These are phyloP conservation scores for Irpex sp. DNA, from an alignment of 1,284 basidiomycete species.

Conservation along the genomic window DNA sequence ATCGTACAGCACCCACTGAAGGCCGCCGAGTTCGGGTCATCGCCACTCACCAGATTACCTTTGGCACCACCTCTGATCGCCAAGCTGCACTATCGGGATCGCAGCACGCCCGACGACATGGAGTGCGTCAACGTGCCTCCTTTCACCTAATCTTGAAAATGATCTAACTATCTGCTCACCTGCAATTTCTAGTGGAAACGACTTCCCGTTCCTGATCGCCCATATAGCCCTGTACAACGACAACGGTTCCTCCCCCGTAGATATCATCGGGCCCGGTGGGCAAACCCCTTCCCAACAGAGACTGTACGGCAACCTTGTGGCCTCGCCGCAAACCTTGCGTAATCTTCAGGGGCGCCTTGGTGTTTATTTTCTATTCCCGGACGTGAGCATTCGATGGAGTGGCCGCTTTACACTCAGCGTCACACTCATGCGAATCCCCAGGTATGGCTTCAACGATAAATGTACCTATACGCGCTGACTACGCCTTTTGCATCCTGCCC, in stretches of 20 bases:
- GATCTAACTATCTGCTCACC: constrained; percentile 1
- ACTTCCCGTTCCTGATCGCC: constrained; percentile 78
- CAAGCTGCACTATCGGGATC: constrained; percentile 69
- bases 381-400: constrained; percentile 75
- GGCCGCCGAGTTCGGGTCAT: constrained; percentile 73
- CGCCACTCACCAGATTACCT: constrained; percentile 73
- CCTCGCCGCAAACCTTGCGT: constrained; percentile 71
- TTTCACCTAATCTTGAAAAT: constrained; percentile 16
- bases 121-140: constrained; percentile 47
- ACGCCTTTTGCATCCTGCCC: background rate
- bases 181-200: constrained; percentile 51
- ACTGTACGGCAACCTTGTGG: constrained; percentile 81
- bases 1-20: constrained; percentile 76
- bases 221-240: constrained; percentile 67
- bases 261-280: constrained; percentile 46
- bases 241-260: constrained; percentile 52
- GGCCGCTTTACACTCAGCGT: constrained; percentile 76
- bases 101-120: constrained; percentile 55
- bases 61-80: constrained; percentile 77
- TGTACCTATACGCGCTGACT: background rate
- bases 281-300: constrained; percentile 47
- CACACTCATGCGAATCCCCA: constrained; percentile 68
- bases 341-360: constrained; percentile 74
- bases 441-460: constrained; percentile 43
- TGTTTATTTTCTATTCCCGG: constrained; percentile 85